A percentile compares a stretch with the other conserved stretches of the same genome.
Evolutionary conservation across 805 yeast genomes (phyloP).

Genomic region (Helenozyma rhizophorensis): DNA sequence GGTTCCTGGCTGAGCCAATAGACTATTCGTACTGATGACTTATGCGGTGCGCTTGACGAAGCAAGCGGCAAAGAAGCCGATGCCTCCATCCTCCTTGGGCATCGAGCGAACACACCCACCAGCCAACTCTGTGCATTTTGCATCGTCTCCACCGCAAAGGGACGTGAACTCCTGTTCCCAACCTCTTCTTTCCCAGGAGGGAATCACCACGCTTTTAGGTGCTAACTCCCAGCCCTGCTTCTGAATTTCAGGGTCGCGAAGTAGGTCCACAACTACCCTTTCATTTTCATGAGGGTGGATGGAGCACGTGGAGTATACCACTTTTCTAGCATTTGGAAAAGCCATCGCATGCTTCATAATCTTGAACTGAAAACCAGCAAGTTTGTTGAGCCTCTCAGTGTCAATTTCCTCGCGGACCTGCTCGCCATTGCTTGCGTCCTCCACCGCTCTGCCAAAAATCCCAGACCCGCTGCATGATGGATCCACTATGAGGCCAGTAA

Average conservation of each 20-base stretch:
- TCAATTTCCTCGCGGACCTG: conserved; percentile 38
- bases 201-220: conserved; percentile 59
- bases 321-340: conserved; percentile 70
- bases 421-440: conserved; percentile 42
- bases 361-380: conserved; percentile 82
- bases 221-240: conserved; percentile 72
- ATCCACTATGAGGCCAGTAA: conserved; percentile 83
- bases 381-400: conserved; percentile 60
- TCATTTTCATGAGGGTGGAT: conserved; percentile 93
- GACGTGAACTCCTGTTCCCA: conserved; percentile 59
- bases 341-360: conserved; percentile 84
- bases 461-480: conserved; percentile 99
- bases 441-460: conserved; percentile 82
- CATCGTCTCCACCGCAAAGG: conserved; percentile 38
- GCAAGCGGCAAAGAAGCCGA: conserved; percentile 95
- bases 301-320: conserved; percentile 95
- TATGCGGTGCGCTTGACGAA: conserved; percentile 50
- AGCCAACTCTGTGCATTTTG: conserved; percentile 47
- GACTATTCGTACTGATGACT: not conserved
- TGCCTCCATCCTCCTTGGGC: conserved; percentile 94
- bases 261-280: conserved; percentile 75
- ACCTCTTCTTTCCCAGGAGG: conserved; percentile 87
- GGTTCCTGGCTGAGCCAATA: not conserved
- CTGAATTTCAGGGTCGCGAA: conserved; percentile 62
- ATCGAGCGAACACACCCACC: conserved; percentile 83